Evolutionary conservation across 352 stramenopile genomes (phyloP).

Genomic region (Globisporangium spiculum): DNA sequence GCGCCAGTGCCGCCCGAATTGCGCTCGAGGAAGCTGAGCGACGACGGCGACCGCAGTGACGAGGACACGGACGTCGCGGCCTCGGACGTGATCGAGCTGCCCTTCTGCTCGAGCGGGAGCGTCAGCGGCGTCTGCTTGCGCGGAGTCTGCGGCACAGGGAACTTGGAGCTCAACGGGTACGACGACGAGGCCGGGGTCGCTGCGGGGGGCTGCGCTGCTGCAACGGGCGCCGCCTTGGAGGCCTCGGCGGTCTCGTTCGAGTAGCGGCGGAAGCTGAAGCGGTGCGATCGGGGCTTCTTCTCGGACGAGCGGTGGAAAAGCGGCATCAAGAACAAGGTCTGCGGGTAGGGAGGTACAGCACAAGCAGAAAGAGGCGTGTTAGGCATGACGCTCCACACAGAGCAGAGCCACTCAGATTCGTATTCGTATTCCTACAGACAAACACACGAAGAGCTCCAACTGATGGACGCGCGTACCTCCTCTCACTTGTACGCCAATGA

Average conservation of each 20-base stretch:
- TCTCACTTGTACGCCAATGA: constrained; percentile 2
- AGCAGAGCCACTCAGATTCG: background rate
- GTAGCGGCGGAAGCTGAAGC: constrained; percentile 73
- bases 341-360: background rate
- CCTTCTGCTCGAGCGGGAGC: constrained; percentile 5
- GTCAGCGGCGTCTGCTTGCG: constrained; percentile 8
- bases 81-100: constrained; percentile 25
- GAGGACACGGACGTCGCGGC: constrained; percentile 42
- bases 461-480: background rate
- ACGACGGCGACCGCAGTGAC: constrained; percentile 52
- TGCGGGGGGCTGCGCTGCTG: constrained; percentile 2
- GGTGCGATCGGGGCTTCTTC: constrained; percentile 46
- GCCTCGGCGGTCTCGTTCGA: constrained; percentile 26
- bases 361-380: background rate
- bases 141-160: constrained; percentile 6
- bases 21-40: constrained; percentile 41
- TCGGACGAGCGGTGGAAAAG: constrained; percentile 59
- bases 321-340: constrained; percentile 34
- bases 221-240: constrained; percentile 8
- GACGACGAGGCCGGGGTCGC: background rate
- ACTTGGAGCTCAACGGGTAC: background rate
- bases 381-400: background rate
- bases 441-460: background rate
- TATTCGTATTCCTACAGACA: background rate
- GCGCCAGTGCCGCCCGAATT: constrained; percentile 28